Conservation (phyloP, 495 filamentous ascomycete species). For the Penicillium silybi region DNA sequence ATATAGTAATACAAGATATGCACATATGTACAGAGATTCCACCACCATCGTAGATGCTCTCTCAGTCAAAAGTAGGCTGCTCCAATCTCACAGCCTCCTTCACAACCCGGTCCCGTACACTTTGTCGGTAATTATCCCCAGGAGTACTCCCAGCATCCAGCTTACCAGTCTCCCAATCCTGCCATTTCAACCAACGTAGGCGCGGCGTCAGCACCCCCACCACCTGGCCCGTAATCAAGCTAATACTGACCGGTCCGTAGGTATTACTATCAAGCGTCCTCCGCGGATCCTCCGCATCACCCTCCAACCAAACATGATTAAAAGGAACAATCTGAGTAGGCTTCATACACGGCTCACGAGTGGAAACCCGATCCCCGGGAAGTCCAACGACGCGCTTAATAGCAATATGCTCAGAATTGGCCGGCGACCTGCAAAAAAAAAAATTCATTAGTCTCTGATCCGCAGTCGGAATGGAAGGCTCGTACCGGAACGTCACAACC, state of each 20-base stretch:
- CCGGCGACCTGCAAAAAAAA: conserved; percentile 52
- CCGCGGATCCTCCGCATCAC: conserved; percentile 54
- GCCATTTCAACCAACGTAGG: conserved; percentile 42
- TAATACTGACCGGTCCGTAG: conserved; percentile 63
- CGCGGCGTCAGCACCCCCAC: conserved; percentile 60
- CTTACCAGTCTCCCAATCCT: conserved; percentile 36
- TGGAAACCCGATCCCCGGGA: conserved; percentile 63
- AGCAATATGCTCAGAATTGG: conserved; percentile 52
- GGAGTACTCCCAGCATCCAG: conserved; percentile 12
- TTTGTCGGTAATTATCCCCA: conserved; percentile 37
- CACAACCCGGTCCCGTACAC: conserved; percentile 37
- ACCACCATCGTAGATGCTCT: neutral
- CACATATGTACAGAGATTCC: conserved; percentile 5
- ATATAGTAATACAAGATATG: conserved; percentile 26
- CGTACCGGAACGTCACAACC: conserved; percentile 52
- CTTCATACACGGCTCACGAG: conserved; percentile 57
- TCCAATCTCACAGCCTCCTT: conserved; percentile 40
- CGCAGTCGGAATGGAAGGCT: neutral
- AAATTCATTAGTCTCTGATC: neutral
- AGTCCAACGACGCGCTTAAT: conserved; percentile 70
- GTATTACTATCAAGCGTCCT: conserved; percentile 68
- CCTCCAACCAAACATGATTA: conserved; percentile 78
- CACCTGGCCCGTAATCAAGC: conserved; percentile 60
- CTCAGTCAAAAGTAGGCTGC: conserved; percentile 24
- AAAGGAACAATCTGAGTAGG: conserved; percentile 55